phyloP scores from a whole-genome alignment of 2,329 filamentous ascomycete species.

The Nemania serpens region DNA sequence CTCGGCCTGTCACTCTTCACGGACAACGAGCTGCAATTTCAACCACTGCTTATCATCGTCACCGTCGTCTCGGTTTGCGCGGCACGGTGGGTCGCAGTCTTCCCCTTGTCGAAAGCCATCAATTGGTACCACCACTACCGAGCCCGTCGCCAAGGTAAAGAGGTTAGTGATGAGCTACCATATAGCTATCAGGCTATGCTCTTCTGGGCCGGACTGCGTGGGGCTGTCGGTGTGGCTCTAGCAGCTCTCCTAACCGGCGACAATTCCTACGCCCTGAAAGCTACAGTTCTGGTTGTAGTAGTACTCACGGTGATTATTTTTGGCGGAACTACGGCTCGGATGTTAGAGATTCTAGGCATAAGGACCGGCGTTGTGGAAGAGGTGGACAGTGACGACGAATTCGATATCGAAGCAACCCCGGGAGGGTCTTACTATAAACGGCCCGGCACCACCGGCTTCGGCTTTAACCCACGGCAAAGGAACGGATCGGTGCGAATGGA shows the following conservation, averaged over 20 bases:
- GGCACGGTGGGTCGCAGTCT: constrained; percentile 91
- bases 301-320: constrained; percentile 99
- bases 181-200: constrained; percentile 99
- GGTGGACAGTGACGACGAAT: constrained; percentile 96
- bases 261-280: constrained; percentile 81
- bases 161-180: constrained; percentile 84
- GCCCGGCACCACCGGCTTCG: constrained; percentile 72
- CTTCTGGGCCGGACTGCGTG: constrained; percentile 97
- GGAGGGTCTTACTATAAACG: constrained; percentile 80
- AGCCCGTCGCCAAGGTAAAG: constrained; percentile 72
- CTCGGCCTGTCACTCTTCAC: constrained; percentile 94
- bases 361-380: constrained; percentile 95
- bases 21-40: constrained; percentile 84
- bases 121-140: constrained; percentile 93
- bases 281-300: constrained; percentile 96
- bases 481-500: constrained; percentile 65
- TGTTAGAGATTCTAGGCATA: constrained; percentile 97
- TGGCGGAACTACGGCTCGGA: constrained; percentile 92
- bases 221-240: constrained; percentile 92
- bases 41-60: constrained; percentile 92
- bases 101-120: constrained; percentile 85
- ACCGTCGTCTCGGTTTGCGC: constrained; percentile 90
- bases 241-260: constrained; percentile 85
- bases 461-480: constrained; percentile 70
- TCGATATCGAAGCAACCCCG: constrained; percentile 84